phyloP scores from a whole-genome alignment of 2,329 filamentous ascomycete species.

The Fusarium sp. region DNA sequence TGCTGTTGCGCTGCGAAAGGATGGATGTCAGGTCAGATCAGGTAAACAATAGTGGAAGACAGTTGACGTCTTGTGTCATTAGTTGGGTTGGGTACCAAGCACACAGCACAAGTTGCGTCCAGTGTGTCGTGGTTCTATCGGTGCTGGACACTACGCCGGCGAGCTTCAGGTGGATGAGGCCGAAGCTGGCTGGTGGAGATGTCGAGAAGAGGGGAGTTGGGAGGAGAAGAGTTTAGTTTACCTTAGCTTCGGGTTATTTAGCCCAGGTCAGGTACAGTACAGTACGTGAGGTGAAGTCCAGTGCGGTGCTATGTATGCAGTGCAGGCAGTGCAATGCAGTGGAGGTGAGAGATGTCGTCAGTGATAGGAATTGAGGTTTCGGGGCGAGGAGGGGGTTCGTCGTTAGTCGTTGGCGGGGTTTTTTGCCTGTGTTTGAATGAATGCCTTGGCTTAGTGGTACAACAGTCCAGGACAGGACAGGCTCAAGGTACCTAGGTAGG shows the following conservation, averaged over 20 bases:
- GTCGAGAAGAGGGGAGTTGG: constrained; percentile 22
- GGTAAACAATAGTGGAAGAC: constrained; percentile 2
- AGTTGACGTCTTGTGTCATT: constrained; percentile 25
- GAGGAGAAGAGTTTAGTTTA: constrained; percentile 25
- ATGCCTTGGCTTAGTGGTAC: constrained; percentile 8
- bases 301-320: neutral
- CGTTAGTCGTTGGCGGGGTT: constrained; percentile 42
- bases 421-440: constrained; percentile 36
- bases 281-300: too few relatives aligned
- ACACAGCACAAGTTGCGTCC: constrained; percentile 16
- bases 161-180: constrained; percentile 30
- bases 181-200: constrained; percentile 32
- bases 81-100: constrained; percentile 23
- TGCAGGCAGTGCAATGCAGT: constrained; percentile 7
- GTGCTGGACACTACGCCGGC: constrained; percentile 19
- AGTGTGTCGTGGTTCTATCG: constrained; percentile 12
- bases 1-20: neutral
- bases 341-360: constrained; percentile 51
- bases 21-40: neutral
- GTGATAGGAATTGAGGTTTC: constrained; percentile 45
- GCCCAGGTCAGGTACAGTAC: constrained; percentile 7
- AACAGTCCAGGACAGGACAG: neutral
- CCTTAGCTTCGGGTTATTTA: constrained; percentile 18
- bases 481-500: constrained; percentile 38
- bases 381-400: constrained; percentile 26